phyloP scores from a whole-genome alignment of 2,329 filamentous ascomycete species.

The Aulographum hederae region DNA sequence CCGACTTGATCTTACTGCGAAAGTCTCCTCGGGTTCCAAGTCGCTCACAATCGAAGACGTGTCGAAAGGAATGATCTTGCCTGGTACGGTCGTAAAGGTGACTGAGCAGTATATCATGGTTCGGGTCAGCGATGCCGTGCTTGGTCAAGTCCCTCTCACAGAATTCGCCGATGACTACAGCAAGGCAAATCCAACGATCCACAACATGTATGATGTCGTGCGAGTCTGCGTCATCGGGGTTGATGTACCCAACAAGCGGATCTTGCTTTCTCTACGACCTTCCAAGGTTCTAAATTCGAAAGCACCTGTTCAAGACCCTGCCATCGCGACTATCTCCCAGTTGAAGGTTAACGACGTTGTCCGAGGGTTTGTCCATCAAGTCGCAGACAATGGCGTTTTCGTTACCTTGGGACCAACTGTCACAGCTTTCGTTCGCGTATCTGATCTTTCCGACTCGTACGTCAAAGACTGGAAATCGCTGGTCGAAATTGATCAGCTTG shows the following conservation, averaged over 20 bases:
- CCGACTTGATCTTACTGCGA: slow-evolving; percentile 68
- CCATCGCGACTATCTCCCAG: slow-evolving; percentile 54
- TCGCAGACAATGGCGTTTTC: slow-evolving; percentile 79
- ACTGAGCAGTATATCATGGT: slow-evolving; percentile 71
- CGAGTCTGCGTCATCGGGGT: slow-evolving; percentile 71
- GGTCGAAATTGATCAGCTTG: slow-evolving; percentile 76
- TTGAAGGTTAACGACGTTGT: slow-evolving; percentile 61
- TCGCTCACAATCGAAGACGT: slow-evolving; percentile 52
- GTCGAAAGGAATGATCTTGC: slow-evolving; percentile 62
- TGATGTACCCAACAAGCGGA: slow-evolving; percentile 67
- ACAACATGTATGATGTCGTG: slow-evolving; percentile 70
- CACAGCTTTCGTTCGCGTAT: slow-evolving; percentile 66
- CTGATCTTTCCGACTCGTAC: slow-evolving; percentile 76
- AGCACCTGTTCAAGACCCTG: slow-evolving; percentile 55
- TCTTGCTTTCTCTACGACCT: slow-evolving; percentile 65
- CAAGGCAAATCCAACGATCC: slow-evolving; percentile 55
- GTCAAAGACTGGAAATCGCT: slow-evolving; percentile 90
- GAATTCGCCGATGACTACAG: slow-evolving; percentile 79
- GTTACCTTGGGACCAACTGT: slow-evolving; percentile 66
- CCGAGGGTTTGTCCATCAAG: slow-evolving; percentile 81
- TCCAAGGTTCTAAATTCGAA: slow-evolving; percentile 82
- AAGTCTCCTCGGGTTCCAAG: slow-evolving; percentile 36
- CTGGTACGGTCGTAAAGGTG: slow-evolving; percentile 69
- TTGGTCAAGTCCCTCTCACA: slow-evolving; percentile 62
- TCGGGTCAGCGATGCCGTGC: slow-evolving; percentile 63